Base-by-base conservation (phyloP, 805 yeast species). In the Saccharomycopsis fodiens region DNA sequence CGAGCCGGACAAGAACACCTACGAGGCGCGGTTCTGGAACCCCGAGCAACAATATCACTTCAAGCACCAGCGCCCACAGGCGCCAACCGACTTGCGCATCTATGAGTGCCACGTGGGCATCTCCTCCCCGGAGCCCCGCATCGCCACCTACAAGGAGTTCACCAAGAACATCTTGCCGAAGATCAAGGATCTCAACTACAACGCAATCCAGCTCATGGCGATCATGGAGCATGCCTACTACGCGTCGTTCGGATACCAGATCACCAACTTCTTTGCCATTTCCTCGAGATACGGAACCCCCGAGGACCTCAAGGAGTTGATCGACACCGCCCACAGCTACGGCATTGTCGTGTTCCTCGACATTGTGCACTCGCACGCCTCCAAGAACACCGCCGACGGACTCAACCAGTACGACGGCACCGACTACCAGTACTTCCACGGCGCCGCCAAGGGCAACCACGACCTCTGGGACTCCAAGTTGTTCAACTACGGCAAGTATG, bases 221-320 rank as follows among this genome's bases (percentile, higher is more conserved):
- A 75, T 91, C 37, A 91, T 91, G 98, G 98, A 91, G 64, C 98
- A 91, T 62, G 97, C 98, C 1, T 91, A 91, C 61, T 91, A 91
- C 62, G 98, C 97, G 1, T 86, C 96, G 2, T 91, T 91, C 61
- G 98, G 98, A n/a, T 91, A 91, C 62, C 98, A 91, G 63, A 80
- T 91, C 22, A 89, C 97, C 19, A 85, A 82, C 49, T 93, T 91
- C 61, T 91, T 85, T 61, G 97, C 97, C 1, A 72, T 76, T 20
- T 80, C 93, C 44, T 89, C 97, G 5, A 74, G 98, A 52, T 93
- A 72, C 57, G 98, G 98, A 23, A 78, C 96, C 0, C 97, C 98
- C 2, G 97, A 93, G 55, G 97, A 93, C 42, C 71, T 91, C 57
- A 89, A 85, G 63, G 88, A 85, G 61, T 76, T 91, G 54, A 76